These are phyloP conservation scores for Aspergillus campestris DNA, from an alignment of 495 filamentous ascomycete genomes.

Conservation along the genomic window DNA sequence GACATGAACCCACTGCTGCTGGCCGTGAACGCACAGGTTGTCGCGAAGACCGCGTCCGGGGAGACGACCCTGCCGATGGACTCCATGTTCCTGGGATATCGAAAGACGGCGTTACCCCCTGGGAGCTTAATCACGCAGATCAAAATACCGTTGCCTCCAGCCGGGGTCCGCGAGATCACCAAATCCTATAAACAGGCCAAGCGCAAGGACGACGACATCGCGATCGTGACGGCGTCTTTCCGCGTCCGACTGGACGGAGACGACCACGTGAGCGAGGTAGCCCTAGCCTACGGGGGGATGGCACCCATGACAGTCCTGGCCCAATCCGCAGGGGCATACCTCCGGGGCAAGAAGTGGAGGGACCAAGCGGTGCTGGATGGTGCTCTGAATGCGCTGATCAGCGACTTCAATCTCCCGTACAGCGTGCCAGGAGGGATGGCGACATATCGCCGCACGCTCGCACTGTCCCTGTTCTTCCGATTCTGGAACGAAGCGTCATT, in stretches of 20 bases:
- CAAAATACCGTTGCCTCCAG: constrained; percentile 66
- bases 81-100: constrained; percentile 84
- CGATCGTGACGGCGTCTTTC: constrained; percentile 81
- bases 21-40: constrained; percentile 67
- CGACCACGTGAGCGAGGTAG: constrained; percentile 56
- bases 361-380: constrained; percentile 71
- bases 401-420: constrained; percentile 75
- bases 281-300: constrained; percentile 90
- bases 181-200: constrained; percentile 89
- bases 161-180: constrained; percentile 53
- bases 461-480: constrained; percentile 77
- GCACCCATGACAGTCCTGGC: constrained; percentile 76
- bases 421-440: constrained; percentile 93
- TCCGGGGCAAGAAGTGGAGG: constrained; percentile 68
- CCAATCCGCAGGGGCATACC: constrained; percentile 55
- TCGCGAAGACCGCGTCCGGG: constrained; percentile 59
- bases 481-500: constrained; percentile 67
- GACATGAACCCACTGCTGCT: constrained; percentile 93
- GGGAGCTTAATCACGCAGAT: constrained; percentile 78
- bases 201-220: constrained; percentile 93
- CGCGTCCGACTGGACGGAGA: constrained; percentile 55
- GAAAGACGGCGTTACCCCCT: constrained; percentile 71
- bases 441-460: constrained; percentile 84
- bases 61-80: constrained; percentile 78
- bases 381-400: constrained; percentile 68